Evolutionary conservation across 169 alveolate species (phyloP), one percentile per base, ranked within the genome.

Genomic region (Cryptosporidium bovis): DNA sequence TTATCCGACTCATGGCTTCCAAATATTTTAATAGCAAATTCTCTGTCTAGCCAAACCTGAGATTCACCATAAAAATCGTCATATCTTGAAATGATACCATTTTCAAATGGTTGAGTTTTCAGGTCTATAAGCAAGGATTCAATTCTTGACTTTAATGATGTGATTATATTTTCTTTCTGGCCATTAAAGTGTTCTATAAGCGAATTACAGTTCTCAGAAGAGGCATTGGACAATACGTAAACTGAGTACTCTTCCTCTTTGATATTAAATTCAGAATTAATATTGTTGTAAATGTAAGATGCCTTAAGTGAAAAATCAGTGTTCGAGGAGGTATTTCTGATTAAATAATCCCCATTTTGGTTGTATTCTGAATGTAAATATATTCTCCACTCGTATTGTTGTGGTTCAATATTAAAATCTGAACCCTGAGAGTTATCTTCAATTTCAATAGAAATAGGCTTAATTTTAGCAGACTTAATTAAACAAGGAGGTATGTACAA

Each of bases 341-440:
- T 56, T 12, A 77, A 66, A 46, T 77, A 77, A 33, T 77, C 71
- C 0, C 66, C 83, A 56, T 77, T 56, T 18, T 40, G 62, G 40
- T 77, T 77, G 44, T 62, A 77, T 53, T 77, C 87, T 0, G 87
- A 77, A 48, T 77, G 87, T 4, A 77, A 71, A 20, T 66, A 77
- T 10, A 60, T 77, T 46, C 46, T 58, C 87, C 87, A 77, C 27
- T 77, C 87, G 29, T 56, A 77, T 40, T 40, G 48, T 40, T 40
- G 48, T 6, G 48, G 48, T 3, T 40, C 10, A 40, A 40, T 40
- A 8, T 40, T 40, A 40, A 40, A 40, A 13, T 36, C 40, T n/a
- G 48, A 27, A 24, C 33, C 48, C 24, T 15, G 58, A 20, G 44
- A 55, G 24, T 77, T 60, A 10, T 60, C 56, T 56, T 3, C 29